Base-by-base conservation (phyloP, 202 grass and related monocot species). In the Bolboschoenoplectus hybrid region DNA sequence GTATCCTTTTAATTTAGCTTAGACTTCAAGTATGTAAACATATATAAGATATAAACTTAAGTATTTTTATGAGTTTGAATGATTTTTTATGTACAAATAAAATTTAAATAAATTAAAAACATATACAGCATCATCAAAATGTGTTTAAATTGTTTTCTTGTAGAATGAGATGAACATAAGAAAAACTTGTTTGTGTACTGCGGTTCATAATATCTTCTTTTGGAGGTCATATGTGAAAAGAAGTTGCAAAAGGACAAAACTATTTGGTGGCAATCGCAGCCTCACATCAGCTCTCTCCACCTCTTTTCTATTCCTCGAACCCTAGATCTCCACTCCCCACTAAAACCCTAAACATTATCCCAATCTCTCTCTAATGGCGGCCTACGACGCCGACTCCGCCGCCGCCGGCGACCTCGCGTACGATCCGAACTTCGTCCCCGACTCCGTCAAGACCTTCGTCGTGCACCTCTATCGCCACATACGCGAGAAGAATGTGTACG, bases 381-480 rank as follows among this genome's bases (percentile, higher is more conserved):
- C 67, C 58, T 67, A 63, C 58, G 44, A 51, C 82, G 34, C 83
- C 82, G 66, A 63, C 73, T 87, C 85, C 36, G 10, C 67, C 56
- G 72, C 55, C 58, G 84, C 88, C 68, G 77, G 84, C 70, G 87
- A 86, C 11, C 56, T 87, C 47, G 80, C 86, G 1, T 95, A 98
- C 88, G 97, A 98, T 52, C 93, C 97, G 3, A 94, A 85, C 93
- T 96, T 94, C 90, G 93, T 98, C 0, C 97, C 97, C 1, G 93
- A 99, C 85, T 91, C 97, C 6, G 97, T 99, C 39, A 99, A 99
- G 93, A 96, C 97, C 1, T 99, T 99, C 82, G 93, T 96, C 2
- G 93, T 88, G 1, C 97, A 99, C 89, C 90, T 99, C 17, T 99
- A 99, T 91, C 97, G 97, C 85, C 93, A 96, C 86, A 98, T 98